A percentile compares a stretch with the other conserved stretches of the same genome.
Evolutionary conservation across 306 rosid genomes (phyloP).

Genomic region (Adenanthera pavonina): DNA sequence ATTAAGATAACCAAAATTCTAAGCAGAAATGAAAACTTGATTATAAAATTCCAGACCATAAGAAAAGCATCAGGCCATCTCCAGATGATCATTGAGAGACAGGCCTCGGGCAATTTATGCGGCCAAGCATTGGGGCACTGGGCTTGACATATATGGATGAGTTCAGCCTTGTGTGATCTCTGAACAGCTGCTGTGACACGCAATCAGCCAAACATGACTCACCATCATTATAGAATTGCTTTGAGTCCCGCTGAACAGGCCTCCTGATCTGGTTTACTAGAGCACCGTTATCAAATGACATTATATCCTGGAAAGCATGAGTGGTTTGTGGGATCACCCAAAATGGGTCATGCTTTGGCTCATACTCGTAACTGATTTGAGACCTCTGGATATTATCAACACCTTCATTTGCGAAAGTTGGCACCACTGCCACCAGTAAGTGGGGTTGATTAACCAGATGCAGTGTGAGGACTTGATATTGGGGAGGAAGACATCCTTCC

Average conservation of each 20-base stretch:
- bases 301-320: constrained; percentile 45
- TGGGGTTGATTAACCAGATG: constrained; percentile 81
- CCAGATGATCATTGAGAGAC: constrained; percentile 13
- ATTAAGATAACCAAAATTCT: background rate
- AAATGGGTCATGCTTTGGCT: constrained; percentile 51
- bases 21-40: background rate
- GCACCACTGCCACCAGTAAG: constrained; percentile 58
- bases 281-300: constrained; percentile 49
- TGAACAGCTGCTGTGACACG: constrained; percentile 62
- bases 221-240: constrained; percentile 44
- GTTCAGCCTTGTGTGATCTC: constrained; percentile 55
- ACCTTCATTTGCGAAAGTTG: constrained; percentile 53
- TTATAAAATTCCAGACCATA: background rate
- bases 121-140: constrained; percentile 41
- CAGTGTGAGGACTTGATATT: constrained; percentile 65
- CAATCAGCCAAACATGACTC: constrained; percentile 58
- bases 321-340: constrained; percentile 52
- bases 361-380: constrained; percentile 47
- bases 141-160: constrained; percentile 45
- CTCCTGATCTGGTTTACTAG: constrained; percentile 52
- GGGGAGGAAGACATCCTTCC: constrained; percentile 81
- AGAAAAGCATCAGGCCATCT: background rate
- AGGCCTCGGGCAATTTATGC: constrained; percentile 33
- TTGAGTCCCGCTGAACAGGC: constrained; percentile 43
- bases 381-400: constrained; percentile 49